A percentile compares a stretch with the other conserved stretches of the same genome.
Evolutionary conservation across 2,329 filamentous ascomycete species (phyloP).

Genomic region (Diplodia sapinea): DNA sequence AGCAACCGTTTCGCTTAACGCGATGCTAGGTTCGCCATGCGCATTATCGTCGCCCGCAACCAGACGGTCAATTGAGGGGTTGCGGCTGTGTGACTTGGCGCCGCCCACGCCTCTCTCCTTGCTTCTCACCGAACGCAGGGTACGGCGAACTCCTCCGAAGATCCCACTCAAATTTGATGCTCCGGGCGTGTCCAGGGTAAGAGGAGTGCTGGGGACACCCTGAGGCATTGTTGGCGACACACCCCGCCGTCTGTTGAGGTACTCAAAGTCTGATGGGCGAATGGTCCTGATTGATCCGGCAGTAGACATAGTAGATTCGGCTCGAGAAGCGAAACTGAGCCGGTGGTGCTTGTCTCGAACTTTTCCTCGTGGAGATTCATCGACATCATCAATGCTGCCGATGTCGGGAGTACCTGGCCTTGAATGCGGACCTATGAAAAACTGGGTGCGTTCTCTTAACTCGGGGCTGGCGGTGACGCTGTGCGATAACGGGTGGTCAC

Average conservation of each 20-base stretch:
- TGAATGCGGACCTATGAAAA: constrained; percentile 48
- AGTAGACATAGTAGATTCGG: constrained; percentile 48
- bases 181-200: constrained; percentile 50
- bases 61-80: constrained; percentile 67
- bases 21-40: constrained; percentile 68
- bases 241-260: constrained; percentile 34
- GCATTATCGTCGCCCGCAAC: constrained; percentile 62
- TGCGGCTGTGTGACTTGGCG: constrained; percentile 56
- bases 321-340: constrained; percentile 45
- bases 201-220: constrained; percentile 52
- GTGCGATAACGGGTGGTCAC: constrained; percentile 75
- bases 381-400: constrained; percentile 39
- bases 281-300: constrained; percentile 54
- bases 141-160: constrained; percentile 54
- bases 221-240: constrained; percentile 51
- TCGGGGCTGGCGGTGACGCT: constrained; percentile 75
- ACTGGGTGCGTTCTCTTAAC: constrained; percentile 45
- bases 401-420: constrained; percentile 49
- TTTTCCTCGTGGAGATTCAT: constrained; percentile 35
- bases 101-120: constrained; percentile 52
- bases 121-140: constrained; percentile 53
- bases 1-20: constrained; percentile 66
- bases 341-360: constrained; percentile 35
- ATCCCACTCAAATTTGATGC: constrained; percentile 52
- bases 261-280: constrained; percentile 48